A percentile compares a stretch with the other conserved stretches of the same genome.
Conservation (phyloP, 805 yeast genomes). For the Suhomyces sp. region DNA sequence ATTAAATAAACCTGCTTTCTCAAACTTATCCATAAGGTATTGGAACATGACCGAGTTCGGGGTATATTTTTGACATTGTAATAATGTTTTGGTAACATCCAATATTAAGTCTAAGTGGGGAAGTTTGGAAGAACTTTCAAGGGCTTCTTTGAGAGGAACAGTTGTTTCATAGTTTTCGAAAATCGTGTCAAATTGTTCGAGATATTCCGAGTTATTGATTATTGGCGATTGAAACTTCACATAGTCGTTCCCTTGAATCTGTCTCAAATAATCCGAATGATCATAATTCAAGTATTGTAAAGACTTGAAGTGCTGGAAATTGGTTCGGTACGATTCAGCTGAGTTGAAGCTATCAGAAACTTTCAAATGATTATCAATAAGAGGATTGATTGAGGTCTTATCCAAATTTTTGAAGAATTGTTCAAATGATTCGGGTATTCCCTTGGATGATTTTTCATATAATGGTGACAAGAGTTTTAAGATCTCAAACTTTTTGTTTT, state of each 20-base stretch:
- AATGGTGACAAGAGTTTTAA: constrained; percentile 13
- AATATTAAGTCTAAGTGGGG: constrained; percentile 7
- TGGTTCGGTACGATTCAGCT: constrained; percentile 20
- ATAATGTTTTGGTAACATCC: constrained; percentile 1
- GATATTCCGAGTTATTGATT: constrained; percentile 21
- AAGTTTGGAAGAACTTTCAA: not conserved
- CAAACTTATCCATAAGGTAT: constrained; percentile 26
- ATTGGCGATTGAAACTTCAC: constrained; percentile 14
- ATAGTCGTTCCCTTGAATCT: constrained; percentile 15
- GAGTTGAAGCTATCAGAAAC: constrained; percentile 22
- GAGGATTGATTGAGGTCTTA: constrained; percentile 5
- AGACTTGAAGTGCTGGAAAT: constrained; percentile 28
- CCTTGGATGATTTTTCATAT: constrained; percentile 8
- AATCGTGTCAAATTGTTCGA: constrained; percentile 15
- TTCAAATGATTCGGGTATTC: constrained; percentile 12
- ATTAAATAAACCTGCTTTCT: constrained; percentile 18
- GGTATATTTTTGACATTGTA: constrained; percentile 12
- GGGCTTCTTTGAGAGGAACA: not conserved
- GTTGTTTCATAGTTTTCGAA: constrained; percentile 15
- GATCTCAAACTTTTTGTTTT: constrained; percentile 17
- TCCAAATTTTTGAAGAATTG: constrained; percentile 17
- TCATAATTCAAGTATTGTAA: constrained; percentile 34
- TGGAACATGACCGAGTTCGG: constrained; percentile 27
- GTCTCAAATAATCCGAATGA: constrained; percentile 26
- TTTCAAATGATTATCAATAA: constrained; percentile 13